Evolutionary conservation across 2,329 filamentous ascomycete genomes (phyloP), one percentile per base, ranked within the genome.

Genomic region (Aspergillus brunneoviolaceus): DNA sequence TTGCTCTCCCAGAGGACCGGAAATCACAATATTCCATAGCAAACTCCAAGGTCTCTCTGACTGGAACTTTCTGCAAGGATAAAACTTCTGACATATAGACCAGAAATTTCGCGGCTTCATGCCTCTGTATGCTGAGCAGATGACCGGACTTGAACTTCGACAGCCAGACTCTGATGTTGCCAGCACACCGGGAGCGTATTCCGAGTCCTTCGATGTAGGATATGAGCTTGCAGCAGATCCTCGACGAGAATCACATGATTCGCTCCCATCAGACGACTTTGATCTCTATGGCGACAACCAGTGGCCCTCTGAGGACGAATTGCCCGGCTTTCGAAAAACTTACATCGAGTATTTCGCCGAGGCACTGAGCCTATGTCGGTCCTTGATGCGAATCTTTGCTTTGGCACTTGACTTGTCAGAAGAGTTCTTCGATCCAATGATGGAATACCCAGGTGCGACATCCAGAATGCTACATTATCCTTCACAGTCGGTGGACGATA

Each of bases 1-100:
- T 81, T 60, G 67, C 66, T 3, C 68, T 79, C 2, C 67, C 75
- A 0, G 70, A 75, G 4, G 72, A 77, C 33, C 73, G 74, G 61
- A 81, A 81, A 62, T 75, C 80, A 72, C 72, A 77, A 10, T 73
- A 75, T 3, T 78, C 74, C 60, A 78, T 72, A 14, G 69, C 66
- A 10, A 70, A 70, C 3, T 70, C 69, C 0, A 60, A 65, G 47
- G 69, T 69, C 47, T 23, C 14, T 2, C 3, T 25, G 10, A 3
- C 21, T 4, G 4, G 9, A n/a, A 25, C 11, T 27, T 6, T 1
- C 9, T 29, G 6, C 4, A 2, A 4, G 12, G 14, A 16, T 1
- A 14, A 1, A 1, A 16, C 29, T 19, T 27, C 19, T 35, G 5
- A 10, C 3, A 35, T 16, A 1, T 9, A 19, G 1, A 9, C 27